Evolutionary conservation across 2,329 filamentous ascomycete species (phyloP), one percentile per base, ranked within the genome.

Genomic region (Canariomyces notabilis): DNA sequence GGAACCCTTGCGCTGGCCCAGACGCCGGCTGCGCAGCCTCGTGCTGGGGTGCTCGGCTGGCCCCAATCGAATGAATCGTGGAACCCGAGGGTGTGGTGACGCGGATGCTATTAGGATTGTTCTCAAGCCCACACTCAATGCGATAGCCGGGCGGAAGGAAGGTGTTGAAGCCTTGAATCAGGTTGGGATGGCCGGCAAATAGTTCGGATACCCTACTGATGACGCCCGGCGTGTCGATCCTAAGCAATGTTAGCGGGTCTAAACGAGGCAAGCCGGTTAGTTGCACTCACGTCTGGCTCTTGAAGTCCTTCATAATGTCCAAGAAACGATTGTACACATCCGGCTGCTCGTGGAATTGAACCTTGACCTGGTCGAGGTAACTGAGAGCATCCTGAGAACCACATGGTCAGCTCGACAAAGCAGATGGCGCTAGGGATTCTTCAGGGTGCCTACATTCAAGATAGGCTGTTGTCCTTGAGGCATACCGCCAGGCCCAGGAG

Each of bases 281-380:
- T 6, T 45, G 9, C 11, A 77, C 85, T 70, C 73, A 90, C 80
- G 90, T 89, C 69, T 95, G 91, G 59, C 89, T 95, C 69, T 98
- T 98, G 66, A 98, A 98, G 59, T 98, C 93, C 63, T 98, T 98
- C 93, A 98, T 98, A 39, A 98, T 98, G 59, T 98, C 93, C 37
- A 98, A 71, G 59, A 98, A 97, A 31, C 87, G 78, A 61, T 97
- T 97, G 61, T 98, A 98, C 0, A 98, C 93, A 65, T 97, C 91
- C 4, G 93, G 90, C 57, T 96, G 89, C 53, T 97, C 91, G 50
- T 89, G 87, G 58, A 98, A 98, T 61, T 95, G 90, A 21, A 97
- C 90, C 68, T 98, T 98, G 54, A 98, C 93, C 67, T 97, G 93
- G 62, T 98, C 93, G 19, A 98, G 79, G 62, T 98, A 98, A 60